Evolutionary conservation across 306 rosid species (phyloP).

Genomic region (Dicorynia guianensis): DNA sequence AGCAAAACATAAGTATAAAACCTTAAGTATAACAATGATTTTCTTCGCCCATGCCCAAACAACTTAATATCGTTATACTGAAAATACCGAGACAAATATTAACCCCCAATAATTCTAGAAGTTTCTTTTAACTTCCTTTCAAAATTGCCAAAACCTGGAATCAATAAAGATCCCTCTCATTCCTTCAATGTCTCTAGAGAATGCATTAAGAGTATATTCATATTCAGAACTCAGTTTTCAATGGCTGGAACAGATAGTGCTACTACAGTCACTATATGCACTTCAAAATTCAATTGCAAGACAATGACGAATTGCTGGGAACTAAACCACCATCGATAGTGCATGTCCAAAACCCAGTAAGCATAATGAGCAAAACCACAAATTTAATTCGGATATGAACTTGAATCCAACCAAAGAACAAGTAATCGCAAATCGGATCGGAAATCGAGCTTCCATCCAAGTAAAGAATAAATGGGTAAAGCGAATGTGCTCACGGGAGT

Average conservation of each 20-base stretch:
- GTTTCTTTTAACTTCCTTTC: too few relatives aligned
- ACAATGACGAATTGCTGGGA: background rate
- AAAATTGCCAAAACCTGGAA: too few relatives aligned
- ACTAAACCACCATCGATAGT: background rate
- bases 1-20: too few relatives aligned
- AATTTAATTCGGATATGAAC: slow-evolving; percentile 8
- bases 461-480: slow-evolving; percentile 10
- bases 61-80: too few relatives aligned
- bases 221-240: slow-evolving; percentile 20
- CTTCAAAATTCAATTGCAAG: background rate
- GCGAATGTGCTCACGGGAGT: slow-evolving; percentile 53
- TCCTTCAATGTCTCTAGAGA: background rate
- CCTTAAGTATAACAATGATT: too few relatives aligned
- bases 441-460: slow-evolving; percentile 4
- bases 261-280: background rate
- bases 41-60: too few relatives aligned
- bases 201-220: slow-evolving; percentile 4
- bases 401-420: slow-evolving; percentile 9
- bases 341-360: background rate
- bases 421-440: background rate
- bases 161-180: background rate
- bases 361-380: slow-evolving; percentile 4
- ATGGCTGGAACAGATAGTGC: background rate
- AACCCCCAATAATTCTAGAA: too few relatives aligned
- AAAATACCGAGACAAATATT: too few relatives aligned